phyloP scores from a whole-genome alignment of 1,139 yeast genomes.

The Debaryomyces singareniensis region DNA sequence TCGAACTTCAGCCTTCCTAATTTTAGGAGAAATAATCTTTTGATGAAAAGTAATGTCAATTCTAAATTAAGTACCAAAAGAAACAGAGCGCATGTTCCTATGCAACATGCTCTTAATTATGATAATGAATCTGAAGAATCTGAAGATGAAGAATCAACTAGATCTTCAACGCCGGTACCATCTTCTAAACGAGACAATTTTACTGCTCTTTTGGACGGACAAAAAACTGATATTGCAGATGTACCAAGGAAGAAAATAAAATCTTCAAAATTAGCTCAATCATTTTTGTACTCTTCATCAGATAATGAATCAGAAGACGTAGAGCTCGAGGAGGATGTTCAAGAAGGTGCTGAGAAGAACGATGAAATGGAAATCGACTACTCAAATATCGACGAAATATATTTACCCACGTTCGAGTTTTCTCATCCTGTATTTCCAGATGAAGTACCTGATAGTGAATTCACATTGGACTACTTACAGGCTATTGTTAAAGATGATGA shows the following conservation, averaged over 20 bases:
- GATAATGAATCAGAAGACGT: slow-evolving; percentile 8
- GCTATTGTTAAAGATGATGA: slow-evolving; percentile 63
- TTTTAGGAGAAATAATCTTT: slow-evolving; percentile 38
- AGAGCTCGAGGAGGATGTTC: slow-evolving; percentile 5
- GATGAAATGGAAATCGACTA: slow-evolving; percentile 15
- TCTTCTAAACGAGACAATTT: slow-evolving; percentile 20
- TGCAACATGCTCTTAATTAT: slow-evolving; percentile 67
- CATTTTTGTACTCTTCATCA: slow-evolving; percentile 26
- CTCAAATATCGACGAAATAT: slow-evolving; percentile 28
- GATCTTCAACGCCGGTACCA: slow-evolving; percentile 36
- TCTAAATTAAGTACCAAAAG: slow-evolving; percentile 9
- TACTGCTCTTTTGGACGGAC: slow-evolving; percentile 28
- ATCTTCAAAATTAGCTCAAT: slow-evolving; percentile 13
- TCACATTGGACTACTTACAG: slow-evolving; percentile 42
- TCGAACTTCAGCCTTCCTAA: slow-evolving; percentile 34
- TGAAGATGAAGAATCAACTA: slow-evolving; percentile 35
- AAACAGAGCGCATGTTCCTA: slow-evolving; percentile 43
- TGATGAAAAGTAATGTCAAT: slow-evolving; percentile 5
- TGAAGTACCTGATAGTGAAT: slow-evolving; percentile 24
- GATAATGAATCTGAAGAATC: slow-evolving; percentile 43
- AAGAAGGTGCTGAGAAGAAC: slow-evolving; percentile 5
- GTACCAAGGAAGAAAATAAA: slow-evolving; percentile 15
- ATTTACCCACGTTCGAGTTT: slow-evolving; percentile 35
- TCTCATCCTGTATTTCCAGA: slow-evolving; percentile 46
- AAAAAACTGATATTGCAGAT: slow-evolving; percentile 19